Evolutionary conservation across 2,329 filamentous ascomycete genomes (phyloP).

Genomic region (Colletotrichum musicola): DNA sequence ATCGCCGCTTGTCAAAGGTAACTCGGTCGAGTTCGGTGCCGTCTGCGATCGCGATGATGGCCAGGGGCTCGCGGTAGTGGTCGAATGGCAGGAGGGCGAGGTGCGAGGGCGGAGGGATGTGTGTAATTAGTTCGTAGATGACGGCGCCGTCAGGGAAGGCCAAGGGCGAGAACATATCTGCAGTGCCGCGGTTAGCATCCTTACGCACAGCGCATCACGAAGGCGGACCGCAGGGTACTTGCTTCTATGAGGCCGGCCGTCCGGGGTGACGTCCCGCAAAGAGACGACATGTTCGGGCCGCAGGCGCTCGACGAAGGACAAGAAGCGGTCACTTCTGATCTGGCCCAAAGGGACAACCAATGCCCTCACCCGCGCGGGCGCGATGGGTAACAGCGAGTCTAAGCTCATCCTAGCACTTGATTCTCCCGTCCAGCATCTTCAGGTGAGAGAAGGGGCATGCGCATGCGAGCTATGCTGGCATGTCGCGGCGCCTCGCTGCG

Average conservation of each 20-base stretch:
- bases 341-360: constrained; percentile 88
- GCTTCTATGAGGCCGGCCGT: constrained; percentile 89
- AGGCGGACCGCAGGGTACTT: constrained; percentile 50
- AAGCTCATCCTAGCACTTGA: constrained; percentile 79
- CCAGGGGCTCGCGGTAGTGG: constrained; percentile 85
- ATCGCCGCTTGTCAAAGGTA: constrained; percentile 67
- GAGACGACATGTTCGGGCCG: constrained; percentile 84
- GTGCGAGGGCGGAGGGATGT: constrained; percentile 83
- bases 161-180: constrained; percentile 94
- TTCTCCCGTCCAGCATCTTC: constrained; percentile 40
- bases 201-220: not conserved
- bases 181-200: constrained; percentile 23
- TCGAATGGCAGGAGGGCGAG: constrained; percentile 89
- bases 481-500: constrained; percentile 29
- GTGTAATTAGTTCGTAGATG: constrained; percentile 88
- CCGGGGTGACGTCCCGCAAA: constrained; percentile 87
- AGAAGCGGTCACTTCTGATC: constrained; percentile 85
- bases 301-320: constrained; percentile 81
- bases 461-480: constrained; percentile 33
- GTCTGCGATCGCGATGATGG: constrained; percentile 88
- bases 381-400: constrained; percentile 90
- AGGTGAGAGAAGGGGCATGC: constrained; percentile 16
- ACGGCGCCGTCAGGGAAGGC: constrained; percentile 89
- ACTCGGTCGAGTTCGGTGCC: constrained; percentile 74
- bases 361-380: constrained; percentile 90